Evolutionary conservation across 2,329 filamentous ascomycete genomes (phyloP), one percentile per base, ranked within the genome.

Genomic region (Bisporella sp.): DNA sequence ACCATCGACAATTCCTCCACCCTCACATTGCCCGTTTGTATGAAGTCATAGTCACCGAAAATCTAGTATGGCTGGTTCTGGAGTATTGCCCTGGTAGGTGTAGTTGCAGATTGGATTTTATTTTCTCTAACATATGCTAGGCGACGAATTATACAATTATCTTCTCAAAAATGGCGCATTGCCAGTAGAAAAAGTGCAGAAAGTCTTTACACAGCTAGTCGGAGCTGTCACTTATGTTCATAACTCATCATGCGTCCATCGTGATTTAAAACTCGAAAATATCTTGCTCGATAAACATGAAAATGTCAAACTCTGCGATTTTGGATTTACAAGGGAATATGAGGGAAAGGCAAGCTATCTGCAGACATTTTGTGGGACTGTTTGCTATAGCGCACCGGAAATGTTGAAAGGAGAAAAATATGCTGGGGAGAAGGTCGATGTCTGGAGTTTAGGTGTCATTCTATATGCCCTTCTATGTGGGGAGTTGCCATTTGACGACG

Each of bases 381-480:
- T 99, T 55, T 97, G 92, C 71, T 99, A 99, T 69, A 96, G 90
- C 49, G 93, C 93, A 2, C 93, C 93, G 2, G 93, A 99, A 69
- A 99, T 99, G 93, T 77, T 99, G 40, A 96, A 93, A 68, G 93
- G 91, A 39, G 93, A 99, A 68, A 97, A 95, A 68, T 99, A 99
- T 66, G 93, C 91, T 0, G 92, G 90, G 30, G 90, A 96, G 72
- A 97, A 96, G 72, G 92, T 99, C 45, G 93, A 99, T 64, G 90
- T 99, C 4, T 99, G 89, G 89, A 93, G 89, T 63, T 66, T 95
- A 57, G 88, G 89, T 9, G 85, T 95, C 49, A 93, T 95, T 54
- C 73, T 93, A 1, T 93, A 91, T 63, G 88, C 89, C 45, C 71
- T 95, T 51, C 72, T 95, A 30, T 89, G 85, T 55, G 89, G 89